phyloP scores from a whole-genome alignment of 176 grass and related monocot genomes.

The Aechmea fasciata region DNA sequence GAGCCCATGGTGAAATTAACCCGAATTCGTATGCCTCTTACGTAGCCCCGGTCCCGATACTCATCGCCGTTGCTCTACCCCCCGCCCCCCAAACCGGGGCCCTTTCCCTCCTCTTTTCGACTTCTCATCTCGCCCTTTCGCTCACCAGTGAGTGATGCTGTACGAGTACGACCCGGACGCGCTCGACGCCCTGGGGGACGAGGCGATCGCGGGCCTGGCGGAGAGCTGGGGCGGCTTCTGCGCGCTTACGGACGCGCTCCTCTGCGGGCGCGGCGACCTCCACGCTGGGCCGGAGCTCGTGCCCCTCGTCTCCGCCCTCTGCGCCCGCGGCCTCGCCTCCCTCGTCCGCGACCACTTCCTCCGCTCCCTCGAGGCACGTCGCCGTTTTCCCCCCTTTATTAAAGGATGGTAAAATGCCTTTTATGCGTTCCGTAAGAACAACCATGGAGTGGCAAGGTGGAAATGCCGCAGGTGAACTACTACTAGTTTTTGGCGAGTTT shows the following conservation, averaged over 20 bases:
- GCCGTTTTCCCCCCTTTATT: background rate
- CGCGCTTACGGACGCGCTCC: constrained; percentile 34
- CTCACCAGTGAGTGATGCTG: constrained; percentile 1
- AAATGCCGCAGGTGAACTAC: too few relatives aligned
- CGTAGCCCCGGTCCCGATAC: background rate
- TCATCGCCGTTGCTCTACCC: background rate
- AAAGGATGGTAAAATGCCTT: background rate
- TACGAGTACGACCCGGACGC: constrained; percentile 14
- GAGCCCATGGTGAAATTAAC: too few relatives aligned
- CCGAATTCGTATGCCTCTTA: too few relatives aligned
- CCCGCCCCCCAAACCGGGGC: background rate
- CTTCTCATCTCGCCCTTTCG: background rate
- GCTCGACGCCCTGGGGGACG: constrained; percentile 22
- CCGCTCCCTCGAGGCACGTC: constrained; percentile 52
- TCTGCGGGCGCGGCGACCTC: constrained; percentile 32
- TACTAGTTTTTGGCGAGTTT: background rate
- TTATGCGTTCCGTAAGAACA: too few relatives aligned
- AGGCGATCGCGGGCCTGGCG: constrained; percentile 36
- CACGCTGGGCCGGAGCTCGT: constrained; percentile 29
- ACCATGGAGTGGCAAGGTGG: too few relatives aligned
- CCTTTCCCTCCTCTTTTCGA: background rate
- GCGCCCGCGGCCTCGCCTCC: constrained; percentile 41
- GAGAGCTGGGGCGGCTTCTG: constrained; percentile 58
- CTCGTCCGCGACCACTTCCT: constrained; percentile 73
- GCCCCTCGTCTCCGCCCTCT: constrained; percentile 41